These are phyloP conservation scores for Venturia pyrina DNA, from an alignment of 2,329 filamentous ascomycete genomes.

Conservation along the genomic window DNA sequence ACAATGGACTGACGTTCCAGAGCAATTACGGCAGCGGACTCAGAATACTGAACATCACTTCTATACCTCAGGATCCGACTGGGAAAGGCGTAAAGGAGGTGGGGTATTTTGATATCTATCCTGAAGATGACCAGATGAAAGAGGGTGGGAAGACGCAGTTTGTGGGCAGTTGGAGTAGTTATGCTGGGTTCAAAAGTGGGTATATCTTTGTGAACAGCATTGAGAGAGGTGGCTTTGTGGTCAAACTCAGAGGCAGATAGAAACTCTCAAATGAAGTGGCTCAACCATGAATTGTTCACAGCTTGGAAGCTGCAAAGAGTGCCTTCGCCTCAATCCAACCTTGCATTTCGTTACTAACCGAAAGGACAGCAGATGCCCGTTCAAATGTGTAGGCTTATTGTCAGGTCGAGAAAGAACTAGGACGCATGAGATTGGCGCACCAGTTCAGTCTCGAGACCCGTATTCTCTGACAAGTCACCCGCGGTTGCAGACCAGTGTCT, in stretches of 20 bases:
- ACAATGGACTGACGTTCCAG: constrained; percentile 37
- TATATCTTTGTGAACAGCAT: constrained; percentile 31
- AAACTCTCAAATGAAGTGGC: not conserved
- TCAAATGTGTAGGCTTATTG: not conserved
- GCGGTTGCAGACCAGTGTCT: not conserved
- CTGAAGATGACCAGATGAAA: constrained; percentile 21
- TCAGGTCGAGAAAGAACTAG: not conserved
- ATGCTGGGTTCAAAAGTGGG: constrained; percentile 27
- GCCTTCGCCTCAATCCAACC: not conserved
- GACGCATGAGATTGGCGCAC: not conserved
- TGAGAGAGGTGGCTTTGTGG: constrained; percentile 28
- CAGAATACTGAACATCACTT: constrained; percentile 23
- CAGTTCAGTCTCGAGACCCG: not conserved
- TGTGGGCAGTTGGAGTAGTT: constrained; percentile 27
- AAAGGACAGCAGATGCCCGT: not conserved
- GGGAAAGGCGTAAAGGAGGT: constrained; percentile 23
- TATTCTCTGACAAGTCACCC: not conserved
- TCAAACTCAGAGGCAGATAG: constrained; percentile 14
- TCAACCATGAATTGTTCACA: not conserved
- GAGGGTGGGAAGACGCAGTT: constrained; percentile 29
- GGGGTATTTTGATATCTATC: constrained; percentile 25
- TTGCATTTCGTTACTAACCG: not conserved
- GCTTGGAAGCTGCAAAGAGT: not conserved
- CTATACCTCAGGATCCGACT: constrained; percentile 22
- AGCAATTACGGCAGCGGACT: constrained; percentile 42